Percentiles rank a stretch among this genome's conserved stretches.
Conservation (phyloP, 768 basidiomycete species). For the Kwoniella dendrophila region DNA sequence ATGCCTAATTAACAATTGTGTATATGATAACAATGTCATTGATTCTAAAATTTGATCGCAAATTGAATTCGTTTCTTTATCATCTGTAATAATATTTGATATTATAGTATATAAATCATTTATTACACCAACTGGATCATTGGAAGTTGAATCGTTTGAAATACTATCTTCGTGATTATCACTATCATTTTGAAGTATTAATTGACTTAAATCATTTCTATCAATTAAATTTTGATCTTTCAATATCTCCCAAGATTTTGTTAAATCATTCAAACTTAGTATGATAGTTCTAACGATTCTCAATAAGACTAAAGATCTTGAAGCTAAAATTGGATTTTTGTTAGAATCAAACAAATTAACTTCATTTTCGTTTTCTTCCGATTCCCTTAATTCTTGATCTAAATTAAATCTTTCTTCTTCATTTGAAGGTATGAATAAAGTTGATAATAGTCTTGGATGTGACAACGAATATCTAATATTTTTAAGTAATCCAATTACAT, state of each 20-base stretch:
- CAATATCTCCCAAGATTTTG: constrained; percentile 33
- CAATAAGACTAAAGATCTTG: constrained; percentile 72
- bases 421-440: constrained; percentile 76
- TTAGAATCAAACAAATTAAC: constrained; percentile 63
- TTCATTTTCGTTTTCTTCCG: constrained; percentile 54
- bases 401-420: constrained; percentile 70
- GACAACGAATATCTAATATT: constrained; percentile 87
- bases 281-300: constrained; percentile 71
- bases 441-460: constrained; percentile 84
- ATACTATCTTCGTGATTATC: no score
- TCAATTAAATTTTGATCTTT: constrained; percentile 12
- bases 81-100: not conserved
- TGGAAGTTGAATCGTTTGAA: no score
- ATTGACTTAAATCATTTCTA: not conserved
- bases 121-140: constrained; percentile 24
- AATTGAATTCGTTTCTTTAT: not conserved
- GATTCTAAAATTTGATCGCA: constrained; percentile 14
- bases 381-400: constrained; percentile 60
- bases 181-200: not conserved
- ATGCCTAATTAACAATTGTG: constrained; percentile 23
- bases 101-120: constrained; percentile 23
- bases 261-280: constrained; percentile 63
- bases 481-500: constrained; percentile 74
- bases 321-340: constrained; percentile 71
- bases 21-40: constrained; percentile 13